A percentile compares a stretch with the other conserved stretches of the same genome.
phyloP scores from a whole-genome alignment of 805 yeast genomes.

The Wickerhamomyces mucosus region DNA sequence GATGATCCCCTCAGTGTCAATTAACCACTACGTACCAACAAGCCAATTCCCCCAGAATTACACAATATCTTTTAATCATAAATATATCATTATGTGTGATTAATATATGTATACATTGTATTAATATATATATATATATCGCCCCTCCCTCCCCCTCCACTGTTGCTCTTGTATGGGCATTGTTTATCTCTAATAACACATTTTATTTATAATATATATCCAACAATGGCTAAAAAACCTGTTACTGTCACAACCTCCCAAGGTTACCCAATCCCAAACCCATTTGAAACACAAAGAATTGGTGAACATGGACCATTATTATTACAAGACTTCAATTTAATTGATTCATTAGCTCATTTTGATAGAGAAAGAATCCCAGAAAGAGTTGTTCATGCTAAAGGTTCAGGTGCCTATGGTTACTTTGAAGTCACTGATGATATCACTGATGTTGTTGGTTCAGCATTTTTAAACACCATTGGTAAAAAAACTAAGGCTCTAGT shows the following conservation, averaged over 20 bases:
- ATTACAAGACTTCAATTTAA: conserved; percentile 71
- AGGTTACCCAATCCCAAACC: conserved; percentile 70
- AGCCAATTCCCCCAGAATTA: no score
- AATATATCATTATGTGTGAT: no score
- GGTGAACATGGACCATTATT: conserved; percentile 73
- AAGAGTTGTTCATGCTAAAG: conserved; percentile 90
- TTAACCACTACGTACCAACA: no score
- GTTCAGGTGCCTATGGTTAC: conserved; percentile 83
- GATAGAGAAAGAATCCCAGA: conserved; percentile 89
- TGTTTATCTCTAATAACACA: no score
- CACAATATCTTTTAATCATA: no score
- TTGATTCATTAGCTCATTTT: conserved; percentile 78
- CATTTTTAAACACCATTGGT: conserved; percentile 65
- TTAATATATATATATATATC: no score
- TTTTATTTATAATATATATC: conserved; percentile 2
- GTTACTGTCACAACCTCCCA: conserved; percentile 61
- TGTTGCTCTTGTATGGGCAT: no score
- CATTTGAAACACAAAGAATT: conserved; percentile 68
- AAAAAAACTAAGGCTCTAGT: conserved; percentile 66
- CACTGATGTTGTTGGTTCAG: conserved; percentile 59
- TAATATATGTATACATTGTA: no score
- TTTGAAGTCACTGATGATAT: conserved; percentile 85
- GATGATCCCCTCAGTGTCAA: no score
- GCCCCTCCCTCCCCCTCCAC: no score
- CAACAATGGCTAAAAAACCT: conserved; percentile 26